A percentile compares a stretch with the other conserved stretches of the same genome.
Conservation (phyloP, 331 rosid genomes). For the Dryas integrifolia region DNA sequence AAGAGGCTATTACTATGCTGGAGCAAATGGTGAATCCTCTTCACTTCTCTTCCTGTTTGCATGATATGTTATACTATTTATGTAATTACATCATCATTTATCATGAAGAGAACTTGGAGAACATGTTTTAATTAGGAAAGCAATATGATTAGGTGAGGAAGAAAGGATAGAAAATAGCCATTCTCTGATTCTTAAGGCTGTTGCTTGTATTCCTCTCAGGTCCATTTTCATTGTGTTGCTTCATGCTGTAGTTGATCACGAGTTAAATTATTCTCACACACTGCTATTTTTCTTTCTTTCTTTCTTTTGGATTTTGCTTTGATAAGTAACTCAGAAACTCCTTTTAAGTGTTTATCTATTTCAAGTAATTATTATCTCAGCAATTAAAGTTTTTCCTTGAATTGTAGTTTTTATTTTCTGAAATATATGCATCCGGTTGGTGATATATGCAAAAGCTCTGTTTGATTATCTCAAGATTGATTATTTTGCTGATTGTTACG, state of each 20-base stretch:
- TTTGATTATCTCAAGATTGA: conserved; percentile 20
- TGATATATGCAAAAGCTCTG: conserved; percentile 19
- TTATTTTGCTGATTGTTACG: conserved; percentile 4
- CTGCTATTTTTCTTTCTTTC: not conserved
- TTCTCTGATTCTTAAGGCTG: not conserved
- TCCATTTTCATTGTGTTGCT: not conserved
- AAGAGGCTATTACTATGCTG: conserved; percentile 77
- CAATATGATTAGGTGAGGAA: not conserved
- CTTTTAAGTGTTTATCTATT: no score
- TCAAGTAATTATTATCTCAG: not conserved
- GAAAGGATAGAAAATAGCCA: not conserved
- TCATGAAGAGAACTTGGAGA: not conserved
- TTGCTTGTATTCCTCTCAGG: not conserved
- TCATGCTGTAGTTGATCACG: not conserved
- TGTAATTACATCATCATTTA: not conserved
- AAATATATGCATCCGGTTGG: conserved; percentile 25
- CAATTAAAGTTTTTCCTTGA: not conserved
- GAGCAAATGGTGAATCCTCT: conserved; percentile 82
- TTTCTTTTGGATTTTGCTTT: not conserved
- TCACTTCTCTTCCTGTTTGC: conserved; percentile 3
- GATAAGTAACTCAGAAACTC: not conserved
- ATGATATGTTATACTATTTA: not conserved
- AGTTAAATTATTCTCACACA: not conserved
- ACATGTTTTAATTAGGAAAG: not conserved
- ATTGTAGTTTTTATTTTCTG: not conserved